Conservation (phyloP, 768 basidiomycete genomes). For the Suillus occidentalis region DNA sequence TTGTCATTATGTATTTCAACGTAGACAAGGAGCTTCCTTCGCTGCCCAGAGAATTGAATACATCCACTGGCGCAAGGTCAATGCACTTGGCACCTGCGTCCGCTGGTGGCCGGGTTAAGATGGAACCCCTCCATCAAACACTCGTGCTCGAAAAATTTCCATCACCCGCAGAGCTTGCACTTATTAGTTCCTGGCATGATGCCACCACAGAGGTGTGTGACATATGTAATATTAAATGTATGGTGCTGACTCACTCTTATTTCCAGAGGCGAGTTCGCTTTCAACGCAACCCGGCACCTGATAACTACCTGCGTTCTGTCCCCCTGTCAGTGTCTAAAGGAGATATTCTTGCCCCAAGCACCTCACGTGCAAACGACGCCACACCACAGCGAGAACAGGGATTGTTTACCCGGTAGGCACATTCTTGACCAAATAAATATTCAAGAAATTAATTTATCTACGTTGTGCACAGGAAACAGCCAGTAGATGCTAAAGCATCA, state of each 20-base stretch:
- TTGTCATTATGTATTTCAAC: slow-evolving; percentile 12
- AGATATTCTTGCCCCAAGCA: background rate
- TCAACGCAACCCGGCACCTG: slow-evolving; percentile 15
- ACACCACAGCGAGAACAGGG: slow-evolving; percentile 16
- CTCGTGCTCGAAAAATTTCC: slow-evolving; percentile 19
- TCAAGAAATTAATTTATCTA: background rate
- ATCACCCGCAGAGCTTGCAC: slow-evolving; percentile 19
- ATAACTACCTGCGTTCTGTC: slow-evolving; percentile 1
- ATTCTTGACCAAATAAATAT: background rate
- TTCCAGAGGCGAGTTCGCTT: slow-evolving; percentile 24
- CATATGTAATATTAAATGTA: slow-evolving; percentile 3
- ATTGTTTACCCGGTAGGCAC: slow-evolving; percentile 21
- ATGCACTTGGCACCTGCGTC: background rate
- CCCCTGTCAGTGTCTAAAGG: slow-evolving; percentile 14
- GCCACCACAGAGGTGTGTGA: slow-evolving; percentile 21
- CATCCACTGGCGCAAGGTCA: background rate
- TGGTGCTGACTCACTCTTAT: background rate
- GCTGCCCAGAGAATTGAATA: slow-evolving; percentile 16
- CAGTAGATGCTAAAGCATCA: slow-evolving; percentile 8
- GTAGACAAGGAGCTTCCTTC: slow-evolving; percentile 24
- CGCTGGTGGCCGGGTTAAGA: background rate
- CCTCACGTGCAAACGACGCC: slow-evolving; percentile 5
- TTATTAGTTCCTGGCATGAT: slow-evolving; percentile 27
- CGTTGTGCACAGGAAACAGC: slow-evolving; percentile 13
- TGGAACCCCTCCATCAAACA: slow-evolving; percentile 16